Base-by-base conservation (phyloP, 345 rosid genomes). In the Bruguiera gymnorhiza region DNA sequence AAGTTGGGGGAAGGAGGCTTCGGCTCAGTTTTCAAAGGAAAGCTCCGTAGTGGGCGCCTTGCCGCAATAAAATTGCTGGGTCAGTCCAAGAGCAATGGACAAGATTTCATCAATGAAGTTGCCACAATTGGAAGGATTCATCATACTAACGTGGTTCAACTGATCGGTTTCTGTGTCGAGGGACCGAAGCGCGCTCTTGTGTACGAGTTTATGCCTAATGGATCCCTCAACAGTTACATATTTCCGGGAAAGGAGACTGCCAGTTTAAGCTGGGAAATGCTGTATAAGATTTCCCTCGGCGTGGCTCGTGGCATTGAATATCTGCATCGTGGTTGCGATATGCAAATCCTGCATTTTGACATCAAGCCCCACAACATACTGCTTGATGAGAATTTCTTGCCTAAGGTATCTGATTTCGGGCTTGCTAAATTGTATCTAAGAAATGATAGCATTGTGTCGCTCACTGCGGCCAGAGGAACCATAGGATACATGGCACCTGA, bases 51-150 rank as follows among this genome's bases (percentile, higher is more conserved):
- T 9, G 60, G 73, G 0, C 23, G 57, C 23, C n/a, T 70, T 24
- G 73, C 67, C 1, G 61, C 73, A 0, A 8, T 70, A 21, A 70
- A 62, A 31, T 2, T 70, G 27, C 18, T 61, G 10, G 4, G 34
- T 5, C 34, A 46, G 21, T 62, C 60, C 0, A 61, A 62, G 23
- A 11, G 51, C 23, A 36, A 53, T 4, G 73, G 66, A 0, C 66
- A 70, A 8, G 60, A 70, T 19, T 70, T 70, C 26, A 70, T 70
- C 0, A 70, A 32, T 18, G 73, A 70, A 50, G 67, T 70, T 70
- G 73, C 73, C 20, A 62, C 73, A 2, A 34, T 62, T 24, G 73
- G 73, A 30, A 62, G 51, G 32, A 70, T 70, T 60, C 48, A 70
- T 50, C 73, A 50, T 18, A 6, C 37, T 4, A 50, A 50, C 34